Base-by-base conservation (phyloP, 345 rosid genomes). In the Crucihimalaya himalaica region DNA sequence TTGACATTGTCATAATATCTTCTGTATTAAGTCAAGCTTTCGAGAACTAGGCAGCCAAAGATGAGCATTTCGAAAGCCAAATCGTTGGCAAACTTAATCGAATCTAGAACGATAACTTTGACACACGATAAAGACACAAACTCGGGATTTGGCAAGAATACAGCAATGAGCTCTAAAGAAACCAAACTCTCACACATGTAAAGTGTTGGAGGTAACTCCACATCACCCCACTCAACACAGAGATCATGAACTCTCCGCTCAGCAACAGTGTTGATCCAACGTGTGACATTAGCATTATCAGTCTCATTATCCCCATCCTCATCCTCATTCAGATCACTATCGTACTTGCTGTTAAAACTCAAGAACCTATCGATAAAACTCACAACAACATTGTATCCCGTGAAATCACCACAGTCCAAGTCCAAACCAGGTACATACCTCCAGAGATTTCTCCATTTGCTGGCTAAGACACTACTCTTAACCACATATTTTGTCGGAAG, bases 391-490 rank as follows among this genome's bases (percentile, higher is more conserved):
- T 43, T n/a, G n/a, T 43, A 0, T 0, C 21, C 14, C 1, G 1
- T n/a, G 9, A 27, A 43, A 19, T 63, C 37, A 21, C 34, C 2
- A 23, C 1, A 8, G 1, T 39, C 23, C 21, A 45, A 5, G 18
- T 45, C 51, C 6, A 63, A n/a, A 2, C 20, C 51, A 15, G 52
- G 48, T 8, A 62, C 52, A 4, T 3, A 35, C 43, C 29, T 14
- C 67, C 34, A 62, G 13, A 62, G 51, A 14, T 61, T 6, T 39
- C 32, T 61, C 66, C 66, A 62, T 21, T 29, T 42, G 5, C 5
- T 62, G 1, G 51, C 20, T 23, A 62, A 40, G 2, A 14, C 34
- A 14, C 66, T 15, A 2, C 12, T 63, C 20, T 42, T 42, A 15
- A 63, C 52, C 2, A 40, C 68, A 23, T 42, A 12, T 7, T 43